Base-by-base conservation (phyloP, 2,329 filamentous ascomycete genomes). In the Cladosporium sp. region DNA sequence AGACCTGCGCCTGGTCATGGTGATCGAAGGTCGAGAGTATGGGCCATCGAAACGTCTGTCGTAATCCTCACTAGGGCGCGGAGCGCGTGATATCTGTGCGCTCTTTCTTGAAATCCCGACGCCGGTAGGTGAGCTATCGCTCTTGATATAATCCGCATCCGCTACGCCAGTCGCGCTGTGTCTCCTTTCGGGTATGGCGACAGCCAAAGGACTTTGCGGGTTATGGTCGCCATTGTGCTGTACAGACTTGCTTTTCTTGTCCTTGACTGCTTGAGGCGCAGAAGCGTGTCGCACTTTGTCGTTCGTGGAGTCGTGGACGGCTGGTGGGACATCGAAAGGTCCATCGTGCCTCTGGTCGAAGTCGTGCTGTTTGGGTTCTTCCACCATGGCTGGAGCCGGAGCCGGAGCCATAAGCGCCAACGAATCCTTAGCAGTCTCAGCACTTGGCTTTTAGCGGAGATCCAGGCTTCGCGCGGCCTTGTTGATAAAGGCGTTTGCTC, bases 261-360 rank as follows among this genome's bases (percentile, higher is more conserved):
- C 37, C 7, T 58, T 52, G 8, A 36, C 4, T 3, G 22, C 45
- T 14, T 40, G 20, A 42, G 47, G 57, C 40, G 22, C 50, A 5
- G 40, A 47, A 2, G 67, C 66, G 61, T 77, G 61, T 62, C 77
- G 75, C 1, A 74, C 76, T 55, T 74, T 71, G 34, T 75, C 72
- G 49, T 70, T 73, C n/a, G 69, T 61, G 20, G 73, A 47, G 54
- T 56, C 54, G 22, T 56, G 54, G 5, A 56, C 54, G 11, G 47
- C 14, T 14, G 20, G 42, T 9, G 54, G 40, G 9, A 30, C 30
- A 1, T 70, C 66, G 59, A 68, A 65, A 2, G 70, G 68, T 8
- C 69, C 69, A 58, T 71, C 67, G 51, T 69, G 66, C 9, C 70
- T 66, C 56, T 70, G 68, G 60, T 72, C 68, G 62, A 72, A 71